Percentiles rank a stretch among this genome's conserved stretches.
Conservation (phyloP, 805 yeast species). For the Teunomyces panamensis region DNA sequence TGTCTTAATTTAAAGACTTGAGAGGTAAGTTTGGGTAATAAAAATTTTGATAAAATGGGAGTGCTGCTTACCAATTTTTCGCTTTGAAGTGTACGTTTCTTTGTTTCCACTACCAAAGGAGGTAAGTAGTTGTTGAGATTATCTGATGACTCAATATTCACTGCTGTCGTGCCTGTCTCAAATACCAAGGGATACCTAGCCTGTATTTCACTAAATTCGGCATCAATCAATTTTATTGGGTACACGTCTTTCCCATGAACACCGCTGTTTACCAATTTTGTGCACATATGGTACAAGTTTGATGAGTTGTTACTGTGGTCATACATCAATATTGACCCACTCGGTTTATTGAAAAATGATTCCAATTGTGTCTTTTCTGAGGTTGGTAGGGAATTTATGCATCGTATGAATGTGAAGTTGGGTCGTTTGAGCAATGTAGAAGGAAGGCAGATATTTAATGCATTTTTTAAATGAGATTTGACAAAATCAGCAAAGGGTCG, state of each 20-base stretch:
- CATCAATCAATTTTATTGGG: constrained; percentile 40
- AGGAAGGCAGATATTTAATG: constrained; percentile 82
- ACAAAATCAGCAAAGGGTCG: constrained; percentile 77
- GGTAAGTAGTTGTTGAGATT: constrained; percentile 9
- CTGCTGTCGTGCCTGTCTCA: constrained; percentile 16
- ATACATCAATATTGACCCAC: constrained; percentile 33
- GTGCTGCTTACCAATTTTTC: constrained; percentile 17
- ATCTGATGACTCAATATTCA: constrained; percentile 1
- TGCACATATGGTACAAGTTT: constrained; percentile 46
- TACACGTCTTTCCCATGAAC: constrained; percentile 17
- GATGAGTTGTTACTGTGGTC: constrained; percentile 41
- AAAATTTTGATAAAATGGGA: constrained; percentile 50
- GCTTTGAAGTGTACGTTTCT: constrained; percentile 1
- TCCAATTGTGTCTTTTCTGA: constrained; percentile 47
- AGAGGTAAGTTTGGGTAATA: constrained; percentile 40
- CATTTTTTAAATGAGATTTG: constrained; percentile 51
- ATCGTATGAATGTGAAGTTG: constrained; percentile 62
- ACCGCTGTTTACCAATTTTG: constrained; percentile 43
- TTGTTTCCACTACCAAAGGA: constrained; percentile 4
- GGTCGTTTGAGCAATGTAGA: constrained; percentile 81
- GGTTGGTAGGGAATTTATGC: constrained; percentile 57
- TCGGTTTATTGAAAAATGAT: constrained; percentile 24
- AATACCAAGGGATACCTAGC: constrained; percentile 15
- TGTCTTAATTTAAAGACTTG: constrained; percentile 41
- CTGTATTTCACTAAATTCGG: constrained; percentile 40